These are phyloP conservation scores for Capsella bursapastoris DNA, from an alignment of 345 rosid species.

Conservation along the genomic window DNA sequence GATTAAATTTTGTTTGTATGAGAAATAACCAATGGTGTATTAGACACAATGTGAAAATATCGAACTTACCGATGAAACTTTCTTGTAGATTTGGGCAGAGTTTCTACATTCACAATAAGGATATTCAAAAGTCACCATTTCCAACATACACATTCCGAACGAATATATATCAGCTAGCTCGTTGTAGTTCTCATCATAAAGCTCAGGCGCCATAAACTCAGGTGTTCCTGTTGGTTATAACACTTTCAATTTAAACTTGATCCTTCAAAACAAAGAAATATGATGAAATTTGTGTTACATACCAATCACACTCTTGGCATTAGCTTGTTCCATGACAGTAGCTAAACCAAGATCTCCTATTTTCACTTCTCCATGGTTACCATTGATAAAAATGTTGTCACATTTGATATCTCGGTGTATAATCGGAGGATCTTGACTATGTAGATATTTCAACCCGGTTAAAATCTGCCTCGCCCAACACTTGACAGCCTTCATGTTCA, in stretches of 20 bases:
- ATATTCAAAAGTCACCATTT: conserved; percentile 83
- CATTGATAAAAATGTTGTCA: conserved; percentile 93
- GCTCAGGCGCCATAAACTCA: conserved; percentile 90
- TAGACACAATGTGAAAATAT: background rate
- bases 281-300: background rate
- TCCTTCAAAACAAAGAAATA: background rate
- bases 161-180: conserved; percentile 83
- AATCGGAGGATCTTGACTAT: conserved; percentile 77
- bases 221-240: conserved; percentile 61
- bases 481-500: conserved; percentile 82
- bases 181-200: conserved; percentile 79
- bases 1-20: background rate
- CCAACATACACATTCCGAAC: conserved; percentile 88
- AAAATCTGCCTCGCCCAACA: conserved; percentile 93
- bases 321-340: conserved; percentile 83
- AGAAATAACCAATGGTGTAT: background rate
- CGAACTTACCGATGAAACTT: conserved; percentile 71
- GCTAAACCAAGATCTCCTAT: conserved; percentile 98
- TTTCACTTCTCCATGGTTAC: conserved; percentile 92
- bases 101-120: conserved; percentile 81
- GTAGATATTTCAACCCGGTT: conserved; percentile 75
- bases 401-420: conserved; percentile 94
- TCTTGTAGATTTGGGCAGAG: conserved; percentile 87
- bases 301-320: conserved; percentile 92
- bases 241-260: conserved; percentile 1